A percentile compares a stretch with the other conserved stretches of the same genome.
Evolutionary conservation across 164 flowering plant species (phyloP).

Genomic region (Vitis vinifera): ASM3070453v1 NC_081818.1:30243001-30243500

Average conservation of each 20-base stretch:
- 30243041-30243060: conserved; percentile 92
- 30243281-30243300: too few relatives aligned
- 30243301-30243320: too few relatives aligned
- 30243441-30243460: too few relatives aligned
- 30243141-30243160: conserved; percentile 91
- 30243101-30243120: conserved; percentile 98
- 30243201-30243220: background rate
- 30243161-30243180: conserved; percentile 99
- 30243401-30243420: too few relatives aligned
- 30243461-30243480: too few relatives aligned
- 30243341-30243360: too few relatives aligned
- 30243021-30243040: conserved; percentile 88
- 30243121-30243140: conserved; percentile 90
- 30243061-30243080: conserved; percentile 96
- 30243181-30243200: conserved; percentile 90
- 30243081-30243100: conserved; percentile 94
- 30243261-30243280: too few relatives aligned
- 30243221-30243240: background rate
- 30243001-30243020: conserved; percentile 87
- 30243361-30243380: too few relatives aligned
- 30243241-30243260: background rate
- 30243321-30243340: too few relatives aligned
- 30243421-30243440: too few relatives aligned
- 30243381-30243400: too few relatives aligned
- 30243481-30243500: too few relatives aligned